phyloP scores from a whole-genome alignment of 1,284 basidiomycete genomes.

The Trichosporon sp. region DNA sequence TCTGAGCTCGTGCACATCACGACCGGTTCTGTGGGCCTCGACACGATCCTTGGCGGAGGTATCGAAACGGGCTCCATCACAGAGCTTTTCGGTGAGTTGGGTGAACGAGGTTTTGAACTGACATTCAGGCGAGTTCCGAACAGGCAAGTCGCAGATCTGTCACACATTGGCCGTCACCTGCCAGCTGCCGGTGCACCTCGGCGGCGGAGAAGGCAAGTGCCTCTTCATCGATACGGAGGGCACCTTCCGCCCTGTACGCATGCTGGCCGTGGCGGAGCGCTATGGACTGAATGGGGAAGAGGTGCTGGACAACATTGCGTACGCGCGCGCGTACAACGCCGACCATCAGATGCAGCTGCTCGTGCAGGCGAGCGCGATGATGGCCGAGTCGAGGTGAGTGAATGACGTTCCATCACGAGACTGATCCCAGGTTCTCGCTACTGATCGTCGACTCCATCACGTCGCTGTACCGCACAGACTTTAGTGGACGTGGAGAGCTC shows the following conservation, averaged over 20 bases:
- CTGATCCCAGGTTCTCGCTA: constrained; percentile 72
- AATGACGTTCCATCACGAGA: not conserved
- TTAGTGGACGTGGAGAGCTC: constrained; percentile 89
- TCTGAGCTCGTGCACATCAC: constrained; percentile 97
- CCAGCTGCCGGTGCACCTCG: constrained; percentile 93
- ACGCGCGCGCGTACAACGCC: constrained; percentile 96
- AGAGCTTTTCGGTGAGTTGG: constrained; percentile 74
- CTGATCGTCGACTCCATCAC: constrained; percentile 97
- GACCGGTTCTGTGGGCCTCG: constrained; percentile 92
- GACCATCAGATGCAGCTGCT: constrained; percentile 93
- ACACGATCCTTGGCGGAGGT: constrained; percentile 91
- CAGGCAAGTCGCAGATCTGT: constrained; percentile 97
- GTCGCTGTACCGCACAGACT: constrained; percentile 93
- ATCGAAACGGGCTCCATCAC: constrained; percentile 99
- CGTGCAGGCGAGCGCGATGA: constrained; percentile 88
- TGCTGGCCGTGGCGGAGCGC: constrained; percentile 91
- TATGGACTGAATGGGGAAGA: constrained; percentile 95
- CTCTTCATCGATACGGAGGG: constrained; percentile 99
- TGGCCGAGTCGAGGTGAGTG: constrained; percentile 87
- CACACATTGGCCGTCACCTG: constrained; percentile 98
- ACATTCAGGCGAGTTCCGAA: constrained; percentile 72
- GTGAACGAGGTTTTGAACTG: not conserved
- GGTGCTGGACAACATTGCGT: constrained; percentile 97
- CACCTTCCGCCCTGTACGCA: constrained; percentile 92
- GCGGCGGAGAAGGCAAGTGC: constrained; percentile 98